phyloP scores from a whole-genome alignment of 2,329 filamentous ascomycete species.

The Aspergillus spinulosporus region DNA sequence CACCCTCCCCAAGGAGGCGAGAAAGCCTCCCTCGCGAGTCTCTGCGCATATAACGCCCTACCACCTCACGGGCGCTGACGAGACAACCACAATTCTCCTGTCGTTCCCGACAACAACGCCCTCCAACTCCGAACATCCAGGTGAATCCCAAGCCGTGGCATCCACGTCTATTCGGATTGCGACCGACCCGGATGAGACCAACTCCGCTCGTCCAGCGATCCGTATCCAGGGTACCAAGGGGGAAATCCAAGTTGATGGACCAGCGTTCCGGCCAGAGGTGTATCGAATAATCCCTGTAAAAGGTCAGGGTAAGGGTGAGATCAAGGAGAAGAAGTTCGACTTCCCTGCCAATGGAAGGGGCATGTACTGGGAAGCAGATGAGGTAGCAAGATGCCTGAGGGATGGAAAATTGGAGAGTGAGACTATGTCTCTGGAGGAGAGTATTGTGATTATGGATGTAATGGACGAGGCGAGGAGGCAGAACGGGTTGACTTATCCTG shows the following conservation, averaged over 20 bases:
- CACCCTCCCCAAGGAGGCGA: conserved; percentile 63
- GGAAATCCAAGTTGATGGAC: conserved; percentile 76
- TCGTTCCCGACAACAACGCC: conserved; percentile 65
- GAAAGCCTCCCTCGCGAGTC: conserved; percentile 66
- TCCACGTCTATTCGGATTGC: conserved; percentile 64
- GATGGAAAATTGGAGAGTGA: conserved; percentile 77
- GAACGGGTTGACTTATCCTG: conserved; percentile 62
- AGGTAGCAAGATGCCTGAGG: conserved; percentile 70
- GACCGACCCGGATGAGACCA: conserved; percentile 62
- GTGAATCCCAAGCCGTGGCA: conserved; percentile 69
- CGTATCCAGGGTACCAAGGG: conserved; percentile 78
- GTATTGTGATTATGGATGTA: conserved; percentile 78
- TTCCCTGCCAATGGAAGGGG: conserved; percentile 68
- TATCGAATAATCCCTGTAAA: conserved; percentile 63
- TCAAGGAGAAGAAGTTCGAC: conserved; percentile 38
- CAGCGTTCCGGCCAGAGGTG: conserved; percentile 67
- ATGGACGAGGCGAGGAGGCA: conserved; percentile 70
- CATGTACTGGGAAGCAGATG: conserved; percentile 88
- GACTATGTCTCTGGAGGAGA: conserved; percentile 71
- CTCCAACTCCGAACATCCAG: conserved; percentile 39
- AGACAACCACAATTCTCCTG: conserved; percentile 74
- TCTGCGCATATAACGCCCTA: conserved; percentile 71
- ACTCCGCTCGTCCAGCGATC: conserved; percentile 64
- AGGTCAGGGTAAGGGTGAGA: conserved; percentile 50
- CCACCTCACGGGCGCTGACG: conserved; percentile 70